phyloP scores from a whole-genome alignment of 2,329 filamentous ascomycete genomes.

The Fusarium poae region DNA sequence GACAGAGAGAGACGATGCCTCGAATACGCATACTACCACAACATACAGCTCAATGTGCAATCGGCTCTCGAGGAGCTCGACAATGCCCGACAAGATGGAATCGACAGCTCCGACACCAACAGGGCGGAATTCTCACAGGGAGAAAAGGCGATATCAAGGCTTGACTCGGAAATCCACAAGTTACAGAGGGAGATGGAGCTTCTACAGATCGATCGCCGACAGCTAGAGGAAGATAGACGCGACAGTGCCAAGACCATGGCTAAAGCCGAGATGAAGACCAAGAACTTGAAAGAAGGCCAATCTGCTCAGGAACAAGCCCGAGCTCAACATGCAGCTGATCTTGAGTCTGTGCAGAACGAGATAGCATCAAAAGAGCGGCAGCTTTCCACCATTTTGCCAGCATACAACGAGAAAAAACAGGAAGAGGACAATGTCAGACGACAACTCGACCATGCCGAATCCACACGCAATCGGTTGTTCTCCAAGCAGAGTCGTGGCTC shows the following conservation, averaged over 20 bases:
- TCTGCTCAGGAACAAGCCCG: constrained; percentile 80
- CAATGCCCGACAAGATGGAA: constrained; percentile 81
- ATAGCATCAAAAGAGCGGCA: constrained; percentile 83
- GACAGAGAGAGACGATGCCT: constrained; percentile 92
- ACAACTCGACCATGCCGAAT: constrained; percentile 81
- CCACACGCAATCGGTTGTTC: constrained; percentile 81
- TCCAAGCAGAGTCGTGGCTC: constrained; percentile 92
- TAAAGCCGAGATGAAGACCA: constrained; percentile 87
- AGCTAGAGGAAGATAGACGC: constrained; percentile 90
- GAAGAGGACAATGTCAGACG: constrained; percentile 79
- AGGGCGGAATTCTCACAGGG: constrained; percentile 80
- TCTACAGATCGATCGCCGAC: constrained; percentile 83
- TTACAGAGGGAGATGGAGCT: constrained; percentile 87
- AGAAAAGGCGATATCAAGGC: constrained; percentile 80
- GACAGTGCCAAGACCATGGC: constrained; percentile 84
- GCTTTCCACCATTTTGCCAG: constrained; percentile 79
- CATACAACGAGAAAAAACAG: constrained; percentile 78
- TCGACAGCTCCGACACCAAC: constrained; percentile 86
- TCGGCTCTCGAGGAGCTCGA: constrained; percentile 86
- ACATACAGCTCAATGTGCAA: constrained; percentile 84
- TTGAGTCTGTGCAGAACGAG: constrained; percentile 78
- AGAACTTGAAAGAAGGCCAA: constrained; percentile 85
- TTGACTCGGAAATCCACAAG: constrained; percentile 84
- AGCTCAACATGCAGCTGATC: constrained; percentile 76
- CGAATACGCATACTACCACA: constrained; percentile 93